phyloP scores from a whole-genome alignment of 2,329 filamentous ascomycete genomes.

The Fusarium hainanense region DNA sequence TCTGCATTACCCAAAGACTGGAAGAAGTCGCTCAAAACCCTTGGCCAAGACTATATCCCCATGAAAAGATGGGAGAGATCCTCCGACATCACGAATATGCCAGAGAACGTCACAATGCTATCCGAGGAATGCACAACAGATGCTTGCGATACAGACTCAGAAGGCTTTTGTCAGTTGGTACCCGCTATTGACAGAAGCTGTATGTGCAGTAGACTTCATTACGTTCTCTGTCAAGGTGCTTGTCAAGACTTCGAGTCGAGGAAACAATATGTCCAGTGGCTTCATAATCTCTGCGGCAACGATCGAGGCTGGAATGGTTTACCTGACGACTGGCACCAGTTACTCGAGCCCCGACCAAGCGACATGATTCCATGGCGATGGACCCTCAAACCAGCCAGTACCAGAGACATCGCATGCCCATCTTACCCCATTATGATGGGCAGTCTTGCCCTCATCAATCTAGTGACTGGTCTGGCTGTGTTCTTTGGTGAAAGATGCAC shows the following conservation, averaged over 20 bases:
- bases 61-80: neutral
- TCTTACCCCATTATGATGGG: neutral
- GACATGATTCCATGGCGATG: conserved; percentile 36
- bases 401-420: neutral
- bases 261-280: neutral
- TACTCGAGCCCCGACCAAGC: neutral
- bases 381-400: neutral
- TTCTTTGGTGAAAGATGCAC: rapidly evolving
- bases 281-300: neutral
- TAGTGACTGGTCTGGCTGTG: neutral
- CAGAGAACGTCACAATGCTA: neutral
- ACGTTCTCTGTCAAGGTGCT: neutral
- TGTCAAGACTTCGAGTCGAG: neutral
- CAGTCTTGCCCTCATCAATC: conserved; percentile 12
- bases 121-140: neutral
- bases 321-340: conserved; percentile 1
- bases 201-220: neutral
- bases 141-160: neutral
- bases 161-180: neutral
- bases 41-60: neutral
- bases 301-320: neutral
- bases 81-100: neutral
- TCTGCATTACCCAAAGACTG: neutral
- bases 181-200: neutral
- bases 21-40: neutral